A percentile compares a stretch with the other conserved stretches of the same genome.
These are phyloP conservation scores for Cerrena zonata DNA, from an alignment of 1,284 basidiomycete genomes.

Conservation along the genomic window DNA sequence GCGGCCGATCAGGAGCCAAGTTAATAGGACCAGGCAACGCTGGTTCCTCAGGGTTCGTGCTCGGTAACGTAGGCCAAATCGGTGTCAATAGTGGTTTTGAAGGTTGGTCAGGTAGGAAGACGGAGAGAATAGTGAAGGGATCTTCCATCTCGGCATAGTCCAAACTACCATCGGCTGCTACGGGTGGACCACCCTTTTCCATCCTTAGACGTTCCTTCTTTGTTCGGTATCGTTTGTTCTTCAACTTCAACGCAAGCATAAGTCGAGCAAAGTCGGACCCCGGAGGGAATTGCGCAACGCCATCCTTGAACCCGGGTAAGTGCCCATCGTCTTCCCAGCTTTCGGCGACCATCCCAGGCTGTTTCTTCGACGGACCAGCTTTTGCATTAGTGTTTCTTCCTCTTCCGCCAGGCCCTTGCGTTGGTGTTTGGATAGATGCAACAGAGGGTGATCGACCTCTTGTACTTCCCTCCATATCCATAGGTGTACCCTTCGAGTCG, in stretches of 20 bases:
- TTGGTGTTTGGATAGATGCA: slow-evolving; percentile 17
- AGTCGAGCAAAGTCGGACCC: slow-evolving; percentile 61
- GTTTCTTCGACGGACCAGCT: slow-evolving; percentile 18
- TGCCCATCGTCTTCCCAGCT: slow-evolving; percentile 61
- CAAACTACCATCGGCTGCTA: slow-evolving; percentile 62
- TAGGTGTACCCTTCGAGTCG: slow-evolving; percentile 20
- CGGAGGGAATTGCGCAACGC: slow-evolving; percentile 62
- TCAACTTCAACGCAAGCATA: slow-evolving; percentile 67
- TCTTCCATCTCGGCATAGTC: slow-evolving; percentile 72
- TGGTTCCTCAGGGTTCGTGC: slow-evolving; percentile 18
- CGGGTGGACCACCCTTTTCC: slow-evolving; percentile 67
- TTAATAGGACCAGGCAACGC: slow-evolving; percentile 28
- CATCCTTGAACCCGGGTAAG: slow-evolving; percentile 69
- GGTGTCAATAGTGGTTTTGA: slow-evolving; percentile 51
- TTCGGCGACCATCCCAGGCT: slow-evolving; percentile 39
- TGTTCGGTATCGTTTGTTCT: slow-evolving; percentile 70
- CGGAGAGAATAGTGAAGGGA: slow-evolving; percentile 62
- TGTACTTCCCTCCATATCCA: slow-evolving; percentile 23
- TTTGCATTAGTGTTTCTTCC: not conserved
- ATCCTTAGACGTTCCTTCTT: slow-evolving; percentile 72
- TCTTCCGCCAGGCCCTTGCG: slow-evolving; percentile 8
- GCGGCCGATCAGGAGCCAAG: slow-evolving; percentile 17
- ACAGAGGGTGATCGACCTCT: slow-evolving; percentile 27
- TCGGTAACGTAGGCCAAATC: slow-evolving; percentile 40
- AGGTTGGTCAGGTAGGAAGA: slow-evolving; percentile 52